Base-by-base conservation (phyloP, 2,329 filamentous ascomycete genomes). In the Dactylonectria macrodidyma region DNA sequence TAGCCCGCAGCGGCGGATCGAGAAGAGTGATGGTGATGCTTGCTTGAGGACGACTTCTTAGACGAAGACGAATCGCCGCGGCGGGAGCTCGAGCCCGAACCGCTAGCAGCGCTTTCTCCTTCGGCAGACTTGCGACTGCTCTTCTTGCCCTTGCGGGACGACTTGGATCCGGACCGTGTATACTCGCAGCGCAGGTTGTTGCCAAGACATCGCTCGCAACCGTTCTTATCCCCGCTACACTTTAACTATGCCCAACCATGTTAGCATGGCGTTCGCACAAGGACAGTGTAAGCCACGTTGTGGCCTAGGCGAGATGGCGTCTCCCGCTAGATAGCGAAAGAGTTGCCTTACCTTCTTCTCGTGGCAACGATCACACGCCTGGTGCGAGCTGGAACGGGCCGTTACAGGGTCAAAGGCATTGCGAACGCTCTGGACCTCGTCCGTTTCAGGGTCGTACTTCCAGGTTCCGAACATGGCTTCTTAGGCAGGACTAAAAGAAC, bases 361-460 rank as follows among this genome's bases (percentile, higher is more conserved):
- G 54, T 82, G 80, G 58, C 81, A 82, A 33, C 79, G 74, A 54
- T 81, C 78, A 71, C 81, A 82, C 2, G 81, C 81, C 66, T 81
- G 80, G 67, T 82, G 81, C 57, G 77, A 77, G 67, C 78, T 82
- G 10, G 80, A 81, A 48, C 80, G 78, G 34, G 80, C 80, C 30
- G 79, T 79, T 68, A 80, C 73, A 58, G 80, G 81, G 59, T 82
- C 80, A 61, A 78, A 80, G 36, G 78, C 78, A 19, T 75, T 76
- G 46, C 81, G 77, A 57, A 82, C 70, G 63, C 78, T 80, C 65
- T 81, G 80, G 66, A 82, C 76, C 70, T 82, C 75, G 52, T 78
- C 74, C 41, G 79, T 81, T 70, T 81, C 80, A 3, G 78, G 78
- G 63, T 81, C 79, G 72, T 81, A 80, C 70, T 81, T 82, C 78